Conservation (phyloP, 257 asterid species). For the Lithospermum erythrorhizon region DNA sequence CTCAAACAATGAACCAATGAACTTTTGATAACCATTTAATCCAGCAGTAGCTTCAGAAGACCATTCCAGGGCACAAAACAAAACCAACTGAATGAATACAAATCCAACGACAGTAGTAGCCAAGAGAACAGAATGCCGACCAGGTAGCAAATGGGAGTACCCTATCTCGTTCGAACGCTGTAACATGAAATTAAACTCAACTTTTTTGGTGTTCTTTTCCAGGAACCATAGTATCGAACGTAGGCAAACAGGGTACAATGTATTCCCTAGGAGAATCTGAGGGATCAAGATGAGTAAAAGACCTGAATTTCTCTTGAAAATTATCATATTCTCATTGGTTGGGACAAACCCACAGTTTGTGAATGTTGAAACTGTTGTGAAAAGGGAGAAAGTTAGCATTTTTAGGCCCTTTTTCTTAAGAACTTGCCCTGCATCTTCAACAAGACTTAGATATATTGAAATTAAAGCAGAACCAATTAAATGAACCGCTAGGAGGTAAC, state of each 20-base stretch:
- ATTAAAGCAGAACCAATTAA: slow-evolving; percentile 21
- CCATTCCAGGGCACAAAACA: slow-evolving; percentile 38
- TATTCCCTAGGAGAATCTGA: slow-evolving; percentile 45
- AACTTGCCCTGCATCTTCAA: slow-evolving; percentile 21
- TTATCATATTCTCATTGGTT: slow-evolving; percentile 47
- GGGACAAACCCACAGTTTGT: slow-evolving; percentile 50
- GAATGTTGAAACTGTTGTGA: slow-evolving; percentile 41
- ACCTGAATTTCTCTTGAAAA: slow-evolving; percentile 33
- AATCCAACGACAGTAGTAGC: slow-evolving; percentile 26
- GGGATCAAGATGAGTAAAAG: slow-evolving; percentile 37
- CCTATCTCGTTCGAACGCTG: slow-evolving; percentile 19
- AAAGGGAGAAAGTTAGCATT: slow-evolving; percentile 17
- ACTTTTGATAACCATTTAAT: slow-evolving; percentile 23
- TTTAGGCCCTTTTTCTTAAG: slow-evolving; percentile 25
- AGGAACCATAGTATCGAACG: slow-evolving; percentile 16
- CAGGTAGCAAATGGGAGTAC: slow-evolving; percentile 24
- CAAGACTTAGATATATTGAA: slow-evolving; percentile 14
- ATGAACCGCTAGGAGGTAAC: slow-evolving; percentile 23
- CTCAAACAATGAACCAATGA: slow-evolving; percentile 35
- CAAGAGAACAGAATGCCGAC: slow-evolving; percentile 11
- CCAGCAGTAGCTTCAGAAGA: slow-evolving; percentile 15
- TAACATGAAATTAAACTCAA: slow-evolving; percentile 19
- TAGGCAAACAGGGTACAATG: slow-evolving; percentile 31
- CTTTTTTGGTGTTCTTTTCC: slow-evolving; percentile 15
- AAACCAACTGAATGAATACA: slow-evolving; percentile 18